phyloP scores from a whole-genome alignment of 345 rosid species.

The Schrenkiella parvula region DNA sequence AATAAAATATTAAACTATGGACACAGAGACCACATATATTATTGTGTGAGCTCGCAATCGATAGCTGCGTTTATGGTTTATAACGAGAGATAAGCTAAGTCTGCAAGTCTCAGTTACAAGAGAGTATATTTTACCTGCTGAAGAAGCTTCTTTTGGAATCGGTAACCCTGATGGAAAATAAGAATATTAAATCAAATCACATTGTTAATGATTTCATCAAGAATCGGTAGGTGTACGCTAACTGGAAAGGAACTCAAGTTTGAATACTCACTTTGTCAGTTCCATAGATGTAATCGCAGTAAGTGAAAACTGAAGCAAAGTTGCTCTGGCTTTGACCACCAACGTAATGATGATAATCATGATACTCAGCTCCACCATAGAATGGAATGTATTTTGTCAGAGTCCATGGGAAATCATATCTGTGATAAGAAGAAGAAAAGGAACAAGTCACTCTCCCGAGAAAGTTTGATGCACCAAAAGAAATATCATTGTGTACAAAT shows the following conservation, averaged over 20 bases:
- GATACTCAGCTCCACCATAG: slow-evolving; percentile 86
- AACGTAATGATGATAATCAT: slow-evolving; percentile 88
- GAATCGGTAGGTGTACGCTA: neutral
- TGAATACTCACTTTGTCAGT: slow-evolving; percentile 64
- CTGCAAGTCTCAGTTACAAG: neutral
- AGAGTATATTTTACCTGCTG: slow-evolving; percentile 45
- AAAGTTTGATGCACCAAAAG: neutral
- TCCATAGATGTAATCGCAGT: slow-evolving; percentile 80
- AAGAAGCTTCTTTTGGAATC: slow-evolving; percentile 77
- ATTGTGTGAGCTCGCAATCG: neutral
- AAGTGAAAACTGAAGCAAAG: slow-evolving; percentile 84
- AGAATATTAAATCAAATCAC: neutral
- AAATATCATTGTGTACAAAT: neutral
- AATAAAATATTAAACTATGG: neutral
- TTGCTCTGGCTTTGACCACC: slow-evolving; percentile 91
- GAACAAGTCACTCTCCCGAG: neutral
- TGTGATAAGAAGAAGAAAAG: neutral
- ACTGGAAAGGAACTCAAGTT: neutral
- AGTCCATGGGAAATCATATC: slow-evolving; percentile 76
- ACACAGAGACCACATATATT: neutral
- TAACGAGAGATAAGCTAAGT: neutral
- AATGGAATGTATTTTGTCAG: slow-evolving; percentile 71
- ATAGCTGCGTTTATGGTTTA: neutral
- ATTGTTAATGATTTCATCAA: slow-evolving; percentile 1
- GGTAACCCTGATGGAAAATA: slow-evolving; percentile 63